Base-by-base conservation (phyloP, 352 stramenopile genomes). In the Pythium aquatile region DNA sequence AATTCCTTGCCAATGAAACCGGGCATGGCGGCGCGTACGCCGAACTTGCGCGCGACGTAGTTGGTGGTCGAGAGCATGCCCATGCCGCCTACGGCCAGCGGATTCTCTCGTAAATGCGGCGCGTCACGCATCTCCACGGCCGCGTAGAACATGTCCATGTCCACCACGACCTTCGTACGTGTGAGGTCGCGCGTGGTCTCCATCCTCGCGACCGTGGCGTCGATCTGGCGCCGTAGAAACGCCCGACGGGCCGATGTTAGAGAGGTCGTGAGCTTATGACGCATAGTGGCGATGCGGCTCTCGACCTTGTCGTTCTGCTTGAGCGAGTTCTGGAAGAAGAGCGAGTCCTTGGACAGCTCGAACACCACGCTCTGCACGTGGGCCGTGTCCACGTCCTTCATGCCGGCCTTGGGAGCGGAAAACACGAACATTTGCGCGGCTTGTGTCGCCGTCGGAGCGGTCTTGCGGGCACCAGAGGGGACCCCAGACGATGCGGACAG, bases 61-160 rank as follows among this genome's bases (percentile, higher is more conserved):
- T 99, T 99, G 60, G 91, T 92, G 5, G 97, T 99, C 16, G 77
- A 89, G 67, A 99, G 98, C 95, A 99, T 98, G 48, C 74, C 80
- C 32, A 90, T 79, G 2, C 88, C 88, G 9, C 97, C 97, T 7
- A 99, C 96, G 7, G 91, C 96, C 6, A 98, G 87, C 6, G 96
- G 96, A 35, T 96, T 79, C 49, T 97, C 74, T 5, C 79, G 71
- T 16, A 99, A 75, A 28, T 84, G 68, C 2, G 94, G 94, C 62
- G 93, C 80, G 72, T 97, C 84, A n/a, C 96, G 79, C 74, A 99
- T 96, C 66, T 98, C 94, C 44, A 98, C 97, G 10, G 91, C 91
- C 16, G 97, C 97, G 75, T 97, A 99, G 68, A 99, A 99, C 83
- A 97, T 97, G 70, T 99, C 97, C 94, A 99, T 98, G 73, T 99